A percentile compares a stretch with the other conserved stretches of the same genome.
Evolutionary conservation across 164 flowering plant genomes (phyloP).

Genomic region (Tetrastigma voinierianum): DNA sequence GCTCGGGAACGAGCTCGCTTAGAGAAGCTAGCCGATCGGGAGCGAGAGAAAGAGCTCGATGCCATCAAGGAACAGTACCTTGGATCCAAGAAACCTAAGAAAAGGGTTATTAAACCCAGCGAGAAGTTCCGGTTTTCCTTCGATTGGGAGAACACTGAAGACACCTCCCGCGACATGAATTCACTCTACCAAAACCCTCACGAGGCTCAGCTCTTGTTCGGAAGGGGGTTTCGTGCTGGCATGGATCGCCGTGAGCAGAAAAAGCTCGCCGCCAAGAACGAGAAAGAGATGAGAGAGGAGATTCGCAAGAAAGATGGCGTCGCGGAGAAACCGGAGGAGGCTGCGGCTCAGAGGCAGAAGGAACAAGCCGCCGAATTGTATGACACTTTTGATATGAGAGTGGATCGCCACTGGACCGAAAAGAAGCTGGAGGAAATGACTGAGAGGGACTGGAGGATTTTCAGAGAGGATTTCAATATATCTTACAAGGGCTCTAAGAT

Average conservation of each 20-base stretch:
- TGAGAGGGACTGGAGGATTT: conserved; percentile 91
- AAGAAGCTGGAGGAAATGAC: conserved; percentile 89
- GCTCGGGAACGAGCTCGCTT: conserved; percentile 44
- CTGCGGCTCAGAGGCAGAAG: conserved; percentile 53
- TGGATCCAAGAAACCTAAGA: conserved; percentile 90
- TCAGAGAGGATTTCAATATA: conserved; percentile 82
- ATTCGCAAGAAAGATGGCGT: conserved; percentile 72
- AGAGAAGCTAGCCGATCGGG: conserved; percentile 55
- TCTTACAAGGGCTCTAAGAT: conserved; percentile 86
- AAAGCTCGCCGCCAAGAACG: conserved; percentile 83
- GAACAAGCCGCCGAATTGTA: conserved; percentile 73
- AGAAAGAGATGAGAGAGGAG: conserved; percentile 72
- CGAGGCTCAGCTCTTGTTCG: conserved; percentile 85
- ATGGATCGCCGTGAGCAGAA: conserved; percentile 95
- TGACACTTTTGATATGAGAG: conserved; percentile 74
- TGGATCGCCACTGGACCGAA: conserved; percentile 82
- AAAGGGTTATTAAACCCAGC: conserved; percentile 85
- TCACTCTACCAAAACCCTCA: conserved; percentile 85
- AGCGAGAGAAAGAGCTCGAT: conserved; percentile 63
- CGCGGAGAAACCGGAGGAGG: conserved; percentile 81
- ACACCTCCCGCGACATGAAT: conserved; percentile 89
- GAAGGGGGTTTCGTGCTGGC: conserved; percentile 89
- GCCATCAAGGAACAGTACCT: conserved; percentile 91
- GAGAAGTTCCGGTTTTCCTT: conserved; percentile 93
- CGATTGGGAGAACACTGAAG: conserved; percentile 97